Evolutionary conservation across 345 rosid genomes (phyloP), one percentile per base, ranked within the genome.

Genomic region (Aquilaria yunnanensis): DNA sequence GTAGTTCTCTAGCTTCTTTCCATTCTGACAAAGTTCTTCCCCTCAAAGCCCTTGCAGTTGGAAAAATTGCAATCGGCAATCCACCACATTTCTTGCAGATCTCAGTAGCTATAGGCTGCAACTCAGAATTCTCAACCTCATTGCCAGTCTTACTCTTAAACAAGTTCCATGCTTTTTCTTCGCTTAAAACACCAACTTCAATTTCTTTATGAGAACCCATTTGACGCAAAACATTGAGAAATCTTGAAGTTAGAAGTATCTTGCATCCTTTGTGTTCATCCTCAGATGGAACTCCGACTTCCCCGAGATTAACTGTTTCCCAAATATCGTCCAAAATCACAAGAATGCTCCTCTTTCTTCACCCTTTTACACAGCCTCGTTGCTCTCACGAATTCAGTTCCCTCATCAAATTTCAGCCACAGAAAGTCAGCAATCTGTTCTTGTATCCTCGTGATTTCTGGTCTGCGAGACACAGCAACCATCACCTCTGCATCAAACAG

Each of bases 281-380:
- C 0, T 58, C 60, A 0, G 29, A 61, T 0, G 61, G 59, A 31
- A 77, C 74, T 60, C 79, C 79, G 2, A 77, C 53, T 0, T 43
- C 57, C 12, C 65, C 56, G 33, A 72, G 14, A 6, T 77, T 54
- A 10, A 77, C 14, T n/a, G 32, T 45, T 4, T 59, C 46, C 77
- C 77, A 69, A 1, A 80, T 30, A 47, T 74, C 61, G 46, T 80
- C 81, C 9, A 80, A 49, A 47, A 80, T 69, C 12, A 80, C 55
- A 32, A 80, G 71, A 32, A 69, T 11, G n/a, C 54, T 74, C 50
- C 34, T 52, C 54, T 9, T 3, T 46, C 53, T n/a, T 66, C 58
- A 75, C 16, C 32, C 64, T 31, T 4, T 3, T 14, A 2, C 47
- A 12, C n/a, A 73, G 49, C 33, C 60, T 53, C 12, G 41, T n/a